Conservation (phyloP, 2,329 filamentous ascomycete genomes). For the Neopestalotiopsis clavispora region DNA sequence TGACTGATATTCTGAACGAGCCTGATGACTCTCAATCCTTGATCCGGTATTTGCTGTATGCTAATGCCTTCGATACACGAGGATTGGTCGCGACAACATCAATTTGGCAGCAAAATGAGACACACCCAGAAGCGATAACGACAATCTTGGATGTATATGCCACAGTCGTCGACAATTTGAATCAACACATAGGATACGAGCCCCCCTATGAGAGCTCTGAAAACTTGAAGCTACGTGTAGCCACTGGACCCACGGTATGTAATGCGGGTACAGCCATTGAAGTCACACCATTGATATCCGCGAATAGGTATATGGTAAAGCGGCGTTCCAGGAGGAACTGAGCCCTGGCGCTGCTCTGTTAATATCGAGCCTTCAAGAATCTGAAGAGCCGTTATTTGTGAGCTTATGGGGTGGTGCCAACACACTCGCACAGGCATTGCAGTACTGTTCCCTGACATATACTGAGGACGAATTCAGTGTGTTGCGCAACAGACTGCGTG, state of each 20-base stretch:
- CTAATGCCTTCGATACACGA: neutral
- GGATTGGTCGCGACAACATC: neutral
- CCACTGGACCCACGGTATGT: neutral
- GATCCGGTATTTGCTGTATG: neutral
- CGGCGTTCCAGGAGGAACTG: constrained; percentile 27
- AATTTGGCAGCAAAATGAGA: neutral
- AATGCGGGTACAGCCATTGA: neutral
- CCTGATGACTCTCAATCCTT: constrained; percentile 37
- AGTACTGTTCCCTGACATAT: constrained; percentile 40
- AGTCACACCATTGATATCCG: neutral
- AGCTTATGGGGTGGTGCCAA: constrained; percentile 56
- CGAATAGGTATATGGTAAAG: constrained; percentile 36
- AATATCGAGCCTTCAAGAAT: constrained; percentile 36
- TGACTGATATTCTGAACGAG: constrained; percentile 43
- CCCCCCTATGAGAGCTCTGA: neutral
- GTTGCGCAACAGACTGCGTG: constrained; percentile 33
- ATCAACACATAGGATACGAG: neutral
- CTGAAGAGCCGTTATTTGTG: constrained; percentile 49
- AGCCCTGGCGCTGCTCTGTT: constrained; percentile 40
- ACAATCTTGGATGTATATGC: neutral
- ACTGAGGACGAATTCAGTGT: constrained; percentile 30
- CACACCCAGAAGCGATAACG: neutral
- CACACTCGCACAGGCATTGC: constrained; percentile 51
- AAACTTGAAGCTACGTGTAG: neutral
- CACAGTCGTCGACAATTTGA: neutral